Evolutionary conservation across 768 basidiomycete genomes (phyloP).

Genomic region (Hortiboletus campestris): DNA sequence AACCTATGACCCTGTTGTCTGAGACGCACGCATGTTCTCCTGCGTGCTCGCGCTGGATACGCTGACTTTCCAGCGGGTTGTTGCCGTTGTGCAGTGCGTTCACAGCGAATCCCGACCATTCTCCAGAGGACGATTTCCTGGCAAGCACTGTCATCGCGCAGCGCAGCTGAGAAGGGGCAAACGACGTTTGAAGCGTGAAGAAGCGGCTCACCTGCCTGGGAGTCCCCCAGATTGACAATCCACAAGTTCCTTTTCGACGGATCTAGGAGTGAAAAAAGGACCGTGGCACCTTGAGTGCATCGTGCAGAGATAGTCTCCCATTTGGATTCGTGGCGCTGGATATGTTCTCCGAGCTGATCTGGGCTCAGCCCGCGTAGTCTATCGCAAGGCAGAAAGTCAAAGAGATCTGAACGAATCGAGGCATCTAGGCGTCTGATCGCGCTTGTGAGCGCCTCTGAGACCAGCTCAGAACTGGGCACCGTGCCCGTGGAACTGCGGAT

Average conservation of each 20-base stretch:
- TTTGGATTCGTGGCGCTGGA: constrained; percentile 35
- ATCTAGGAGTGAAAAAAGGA: constrained; percentile 33
- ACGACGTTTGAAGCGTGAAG: neutral
- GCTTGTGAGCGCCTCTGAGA: constrained; percentile 39
- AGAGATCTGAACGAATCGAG: constrained; percentile 42
- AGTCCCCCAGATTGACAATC: constrained; percentile 37
- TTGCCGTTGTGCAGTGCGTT: constrained; percentile 32
- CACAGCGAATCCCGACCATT: constrained; percentile 21
- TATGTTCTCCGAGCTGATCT: constrained; percentile 38
- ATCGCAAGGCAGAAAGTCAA: constrained; percentile 42
- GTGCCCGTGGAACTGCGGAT: constrained; percentile 25
- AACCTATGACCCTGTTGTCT: constrained; percentile 37
- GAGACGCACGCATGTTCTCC: constrained; percentile 30
- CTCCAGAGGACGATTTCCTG: constrained; percentile 16
- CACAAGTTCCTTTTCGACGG: constrained; percentile 28
- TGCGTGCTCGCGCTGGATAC: constrained; percentile 31
- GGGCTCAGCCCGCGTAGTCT: constrained; percentile 37
- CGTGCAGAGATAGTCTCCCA: constrained; percentile 36
- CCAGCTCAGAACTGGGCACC: constrained; percentile 29
- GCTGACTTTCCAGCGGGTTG: constrained; percentile 27
- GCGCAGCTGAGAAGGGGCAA: constrained; percentile 1
- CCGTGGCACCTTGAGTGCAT: constrained; percentile 34
- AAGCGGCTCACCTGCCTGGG: constrained; percentile 29
- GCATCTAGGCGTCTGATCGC: constrained; percentile 42
- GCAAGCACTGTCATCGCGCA: constrained; percentile 18